Conservation (phyloP, 306 rosid species). For the Chamaecrista fasciculata region DNA sequence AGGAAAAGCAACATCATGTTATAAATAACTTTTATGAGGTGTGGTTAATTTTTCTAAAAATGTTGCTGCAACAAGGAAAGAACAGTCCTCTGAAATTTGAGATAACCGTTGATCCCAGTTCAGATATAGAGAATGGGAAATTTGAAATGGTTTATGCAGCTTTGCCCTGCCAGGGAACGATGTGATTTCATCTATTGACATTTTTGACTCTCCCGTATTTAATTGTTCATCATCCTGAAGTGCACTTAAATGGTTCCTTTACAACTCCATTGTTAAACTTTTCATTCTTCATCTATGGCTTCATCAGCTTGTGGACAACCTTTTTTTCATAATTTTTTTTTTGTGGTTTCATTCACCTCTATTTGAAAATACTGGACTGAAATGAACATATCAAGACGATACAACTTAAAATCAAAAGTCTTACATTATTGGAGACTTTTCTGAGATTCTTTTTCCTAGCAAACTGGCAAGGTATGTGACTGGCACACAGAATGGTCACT, state of each 20-base stretch:
- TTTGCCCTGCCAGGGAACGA: slow-evolving; percentile 52
- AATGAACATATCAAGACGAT: not conserved
- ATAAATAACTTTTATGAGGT: slow-evolving; percentile 40
- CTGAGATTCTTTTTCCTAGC: not conserved
- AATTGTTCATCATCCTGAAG: not conserved
- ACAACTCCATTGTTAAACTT: too few species aligned
- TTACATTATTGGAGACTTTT: not conserved
- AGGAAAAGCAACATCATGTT: slow-evolving; percentile 26
- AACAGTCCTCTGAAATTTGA: slow-evolving; percentile 65
- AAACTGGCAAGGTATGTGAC: too few species aligned
- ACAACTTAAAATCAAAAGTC: not conserved
- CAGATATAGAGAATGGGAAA: slow-evolving; percentile 61
- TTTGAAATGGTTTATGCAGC: slow-evolving; percentile 65
- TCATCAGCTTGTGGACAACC: not conserved
- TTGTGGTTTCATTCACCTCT: too few species aligned
- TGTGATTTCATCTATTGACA: slow-evolving; percentile 14
- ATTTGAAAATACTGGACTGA: not conserved
- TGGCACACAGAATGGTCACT: not conserved
- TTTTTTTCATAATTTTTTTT: too few species aligned
- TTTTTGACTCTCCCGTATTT: not conserved
- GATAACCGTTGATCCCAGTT: slow-evolving; percentile 46
- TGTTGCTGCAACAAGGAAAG: slow-evolving; percentile 62
- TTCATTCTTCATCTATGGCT: not conserved
- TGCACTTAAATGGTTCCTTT: too few species aligned
- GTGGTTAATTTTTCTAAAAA: slow-evolving; percentile 69